These are phyloP conservation scores for Pelagophyceae sp. DNA, from an alignment of 352 stramenopile species.

Conservation along the genomic window DNA sequence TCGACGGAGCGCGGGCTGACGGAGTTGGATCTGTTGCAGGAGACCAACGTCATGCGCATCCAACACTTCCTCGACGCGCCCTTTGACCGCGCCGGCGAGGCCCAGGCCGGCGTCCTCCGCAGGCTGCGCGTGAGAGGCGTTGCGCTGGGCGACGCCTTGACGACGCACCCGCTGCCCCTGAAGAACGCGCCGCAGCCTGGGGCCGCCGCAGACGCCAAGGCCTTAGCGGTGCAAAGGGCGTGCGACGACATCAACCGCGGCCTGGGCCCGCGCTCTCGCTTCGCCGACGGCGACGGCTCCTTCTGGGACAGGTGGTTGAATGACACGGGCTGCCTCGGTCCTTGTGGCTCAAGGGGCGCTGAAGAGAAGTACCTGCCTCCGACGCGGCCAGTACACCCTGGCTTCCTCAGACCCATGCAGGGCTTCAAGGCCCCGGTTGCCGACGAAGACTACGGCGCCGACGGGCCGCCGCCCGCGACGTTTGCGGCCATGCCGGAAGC, in stretches of 20 bases:
- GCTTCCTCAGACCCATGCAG: neutral
- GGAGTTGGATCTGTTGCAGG: slow-evolving; percentile 1
- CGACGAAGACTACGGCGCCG: neutral
- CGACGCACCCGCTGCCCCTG: neutral
- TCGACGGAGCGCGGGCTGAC: neutral
- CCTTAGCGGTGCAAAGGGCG: neutral
- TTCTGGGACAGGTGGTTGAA: slow-evolving; percentile 46
- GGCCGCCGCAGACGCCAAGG: neutral
- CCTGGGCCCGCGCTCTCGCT: slow-evolving; percentile 33
- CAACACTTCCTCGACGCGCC: slow-evolving; percentile 9
- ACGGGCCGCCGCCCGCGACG: too few relatives aligned
- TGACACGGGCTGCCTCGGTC: slow-evolving; percentile 23
- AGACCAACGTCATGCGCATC: slow-evolving; percentile 8
- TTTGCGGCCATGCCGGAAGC: too few relatives aligned
- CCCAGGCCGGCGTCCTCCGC: neutral
- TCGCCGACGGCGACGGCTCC: slow-evolving; percentile 43
- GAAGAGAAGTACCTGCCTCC: neutral
- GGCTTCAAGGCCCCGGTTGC: slow-evolving; percentile 9
- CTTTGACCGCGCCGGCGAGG: slow-evolving; percentile 6
- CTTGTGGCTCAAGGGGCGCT: too few relatives aligned
- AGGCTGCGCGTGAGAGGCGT: neutral
- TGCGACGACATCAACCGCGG: neutral
- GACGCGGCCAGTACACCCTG: neutral
- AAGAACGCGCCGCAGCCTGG: neutral
- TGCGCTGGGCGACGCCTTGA: neutral